A percentile compares a stretch with the other conserved stretches of the same genome.
Conservation (phyloP, 768 basidiomycete species). For the Strobilomyces echinocephalus region DNA sequence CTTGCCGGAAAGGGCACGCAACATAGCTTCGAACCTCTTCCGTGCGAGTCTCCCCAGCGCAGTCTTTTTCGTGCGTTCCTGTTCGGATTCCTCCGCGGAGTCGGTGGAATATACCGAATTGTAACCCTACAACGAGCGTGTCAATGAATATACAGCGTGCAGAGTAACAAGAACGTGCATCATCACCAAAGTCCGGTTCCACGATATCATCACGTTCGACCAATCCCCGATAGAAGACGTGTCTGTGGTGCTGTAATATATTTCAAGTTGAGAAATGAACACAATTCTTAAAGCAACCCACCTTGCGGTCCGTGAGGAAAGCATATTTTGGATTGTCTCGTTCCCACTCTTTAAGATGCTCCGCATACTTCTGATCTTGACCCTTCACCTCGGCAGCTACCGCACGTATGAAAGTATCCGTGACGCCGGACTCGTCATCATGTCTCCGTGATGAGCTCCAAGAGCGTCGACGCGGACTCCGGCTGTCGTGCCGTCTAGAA, state of each 20-base stretch:
- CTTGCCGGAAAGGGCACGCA: slow-evolving; percentile 79
- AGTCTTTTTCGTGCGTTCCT: slow-evolving; percentile 74
- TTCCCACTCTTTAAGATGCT: slow-evolving; percentile 69
- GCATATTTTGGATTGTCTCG: slow-evolving; percentile 75
- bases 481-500: slow-evolving; percentile 38
- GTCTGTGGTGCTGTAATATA: slow-evolving; percentile 55
- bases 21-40: slow-evolving; percentile 84
- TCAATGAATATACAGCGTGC: slow-evolving; percentile 4
- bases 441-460: slow-evolving; percentile 29
- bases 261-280: slow-evolving; percentile 2
- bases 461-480: slow-evolving; percentile 46
- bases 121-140: slow-evolving; percentile 54
- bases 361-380: slow-evolving; percentile 74
- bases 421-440: slow-evolving; percentile 55
- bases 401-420: slow-evolving; percentile 80
- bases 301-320: slow-evolving; percentile 62
- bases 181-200: slow-evolving; percentile 77
- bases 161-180: slow-evolving; percentile 40
- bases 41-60: slow-evolving; percentile 75
- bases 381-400: slow-evolving; percentile 83
- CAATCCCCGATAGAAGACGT: slow-evolving; percentile 67
- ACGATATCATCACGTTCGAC: slow-evolving; percentile 51
- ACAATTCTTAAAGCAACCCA: slow-evolving; percentile 24
- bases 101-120: slow-evolving; percentile 89
- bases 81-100: slow-evolving; percentile 90